These are phyloP conservation scores for Calonectria naviculata DNA, from an alignment of 2,329 filamentous ascomycete genomes.

Conservation along the genomic window DNA sequence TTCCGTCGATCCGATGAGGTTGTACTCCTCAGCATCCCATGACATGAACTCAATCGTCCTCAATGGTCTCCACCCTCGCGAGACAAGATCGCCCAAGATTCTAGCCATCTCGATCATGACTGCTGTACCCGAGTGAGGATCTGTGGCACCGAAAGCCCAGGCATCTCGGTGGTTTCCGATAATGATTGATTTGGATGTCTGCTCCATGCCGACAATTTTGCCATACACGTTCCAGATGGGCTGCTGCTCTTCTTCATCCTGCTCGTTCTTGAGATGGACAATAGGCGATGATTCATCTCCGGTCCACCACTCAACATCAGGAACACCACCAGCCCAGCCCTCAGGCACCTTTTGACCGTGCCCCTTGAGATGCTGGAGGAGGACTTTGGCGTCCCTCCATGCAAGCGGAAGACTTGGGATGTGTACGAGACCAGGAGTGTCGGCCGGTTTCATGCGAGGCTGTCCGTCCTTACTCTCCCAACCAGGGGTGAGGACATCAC, in stretches of 20 bases:
- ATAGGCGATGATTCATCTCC: constrained; percentile 80
- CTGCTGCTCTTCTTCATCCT: constrained; percentile 85
- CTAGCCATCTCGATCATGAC: constrained; percentile 90
- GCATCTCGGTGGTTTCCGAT: constrained; percentile 95
- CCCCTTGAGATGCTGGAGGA: constrained; percentile 81
- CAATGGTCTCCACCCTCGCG: constrained; percentile 86
- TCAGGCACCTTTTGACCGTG: constrained; percentile 76
- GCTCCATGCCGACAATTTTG: constrained; percentile 85
- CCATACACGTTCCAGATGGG: constrained; percentile 94
- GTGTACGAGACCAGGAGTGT: constrained; percentile 78
- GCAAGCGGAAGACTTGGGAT: constrained; percentile 93
- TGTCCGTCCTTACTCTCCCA: constrained; percentile 77
- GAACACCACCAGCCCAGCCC: constrained; percentile 82
- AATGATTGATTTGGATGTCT: constrained; percentile 84
- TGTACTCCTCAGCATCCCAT: constrained; percentile 96
- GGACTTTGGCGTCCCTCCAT: constrained; percentile 86
- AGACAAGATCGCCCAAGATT: constrained; percentile 82
- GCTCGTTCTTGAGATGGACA: constrained; percentile 85
- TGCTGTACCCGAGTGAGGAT: constrained; percentile 89
- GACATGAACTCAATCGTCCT: constrained; percentile 97
- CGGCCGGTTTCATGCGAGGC: constrained; percentile 74
- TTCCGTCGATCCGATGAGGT: constrained; percentile 93
- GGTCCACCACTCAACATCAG: constrained; percentile 86
- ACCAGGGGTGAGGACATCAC: constrained; percentile 92
- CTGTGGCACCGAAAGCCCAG: constrained; percentile 88